Base-by-base conservation (phyloP, 169 alveolate genomes). In the Plasmodium inui region DNA sequence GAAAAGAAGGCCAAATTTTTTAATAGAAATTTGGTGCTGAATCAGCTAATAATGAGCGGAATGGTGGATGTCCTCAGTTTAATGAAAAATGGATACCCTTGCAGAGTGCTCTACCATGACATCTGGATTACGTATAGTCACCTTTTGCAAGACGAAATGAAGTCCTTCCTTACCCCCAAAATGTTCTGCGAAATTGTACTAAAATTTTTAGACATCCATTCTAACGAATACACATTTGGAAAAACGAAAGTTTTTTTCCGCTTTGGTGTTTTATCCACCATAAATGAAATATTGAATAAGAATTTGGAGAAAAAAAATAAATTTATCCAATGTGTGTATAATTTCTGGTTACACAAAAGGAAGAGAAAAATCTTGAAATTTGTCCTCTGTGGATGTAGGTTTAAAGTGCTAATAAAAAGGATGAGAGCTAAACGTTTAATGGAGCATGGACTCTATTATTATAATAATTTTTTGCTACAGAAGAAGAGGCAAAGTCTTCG, bases 51-150 rank as follows among this genome's bases (percentile, higher is more conserved):
- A 78, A 95, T 95, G 92, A 95, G 97, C 17, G 97, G 97, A 14
- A 95, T 95, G 84, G 76, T 95, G 5, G 96, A 95, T n/a, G 90
- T 95, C 83, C 80, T 95, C 2, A 92, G 91, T 92, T 80, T 95
- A 37, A 95, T 95, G 97, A 95, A 93, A 76, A 84, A 95, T 82
- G 97, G 97, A 19, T 95, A 88, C 71, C 97, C 97, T 22, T 95
- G 97, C 67, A 82, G 97, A 44, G 93, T 95, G 73, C 95, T 93
- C 39, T 95, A 95, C 78, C 84, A 79, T 67, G 94, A 81, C 19
- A 82, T 95, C 5, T 95, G 95, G 94, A 82, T 80, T 41, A 84
- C 72, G 79, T 95, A 93, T 44, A 95, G 80, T 74, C 72, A 82
- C 41, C 80, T 95, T 1, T 80, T 95, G 55, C 96, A 88, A 39